Evolutionary conservation across 345 rosid genomes (phyloP).

Genomic region (Populus tremula): DNA sequence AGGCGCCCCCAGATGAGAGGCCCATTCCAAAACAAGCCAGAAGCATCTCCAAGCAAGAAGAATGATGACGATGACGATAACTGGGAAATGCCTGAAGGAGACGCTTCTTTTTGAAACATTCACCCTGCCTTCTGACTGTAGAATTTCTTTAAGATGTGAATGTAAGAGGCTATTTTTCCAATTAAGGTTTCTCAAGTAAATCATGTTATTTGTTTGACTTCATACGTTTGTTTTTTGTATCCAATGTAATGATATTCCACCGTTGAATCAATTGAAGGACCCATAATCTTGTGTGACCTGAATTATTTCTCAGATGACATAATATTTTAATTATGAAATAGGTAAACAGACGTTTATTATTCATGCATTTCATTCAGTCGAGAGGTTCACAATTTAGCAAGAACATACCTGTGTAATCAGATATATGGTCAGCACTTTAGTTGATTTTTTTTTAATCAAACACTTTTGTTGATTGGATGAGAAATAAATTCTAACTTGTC

Average conservation of each 20-base stretch:
- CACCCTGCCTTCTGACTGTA: constrained; percentile 17
- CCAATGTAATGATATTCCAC: constrained; percentile 3
- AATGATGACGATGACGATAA: constrained; percentile 64
- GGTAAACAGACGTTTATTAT: background rate
- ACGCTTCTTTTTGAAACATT: constrained; percentile 38
- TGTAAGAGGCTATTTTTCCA: constrained; percentile 15
- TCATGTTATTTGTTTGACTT: constrained; percentile 16
- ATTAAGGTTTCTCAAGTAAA: constrained; percentile 26
- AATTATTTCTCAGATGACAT: background rate
- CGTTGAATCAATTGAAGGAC: constrained; percentile 5
- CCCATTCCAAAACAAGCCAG: constrained; percentile 35
- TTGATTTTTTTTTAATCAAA: too few relatives aligned
- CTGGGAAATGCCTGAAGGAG: constrained; percentile 84
- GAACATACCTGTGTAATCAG: background rate
- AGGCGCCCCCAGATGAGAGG: constrained; percentile 54
- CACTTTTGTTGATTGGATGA: background rate
- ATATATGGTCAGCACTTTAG: too few relatives aligned
- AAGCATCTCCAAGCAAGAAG: constrained; percentile 36
- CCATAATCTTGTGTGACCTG: background rate
- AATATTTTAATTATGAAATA: background rate
- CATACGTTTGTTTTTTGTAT: constrained; percentile 9
- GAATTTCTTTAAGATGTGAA: constrained; percentile 10
- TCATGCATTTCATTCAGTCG: background rate
- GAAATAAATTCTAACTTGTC: background rate
- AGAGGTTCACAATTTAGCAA: background rate